A percentile compares a stretch with the other conserved stretches of the same genome.
Conservation (phyloP, 2,329 filamentous ascomycete genomes). For the Truncatella angustata region DNA sequence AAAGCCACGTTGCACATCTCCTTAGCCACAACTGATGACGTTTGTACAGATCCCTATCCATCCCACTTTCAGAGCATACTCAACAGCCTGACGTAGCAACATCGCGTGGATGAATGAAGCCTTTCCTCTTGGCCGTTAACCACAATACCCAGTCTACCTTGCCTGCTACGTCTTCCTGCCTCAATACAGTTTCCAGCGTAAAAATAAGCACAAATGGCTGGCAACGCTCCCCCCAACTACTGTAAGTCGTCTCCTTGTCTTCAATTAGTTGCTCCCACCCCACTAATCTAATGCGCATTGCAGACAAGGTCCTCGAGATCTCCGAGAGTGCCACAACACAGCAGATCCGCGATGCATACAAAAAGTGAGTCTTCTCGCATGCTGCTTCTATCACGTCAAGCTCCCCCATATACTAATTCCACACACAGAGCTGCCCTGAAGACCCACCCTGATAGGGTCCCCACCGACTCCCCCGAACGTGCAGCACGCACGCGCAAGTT, state of each 20-base stretch:
- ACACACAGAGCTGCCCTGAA: conserved; percentile 73
- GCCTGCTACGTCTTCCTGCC: too few relatives aligned
- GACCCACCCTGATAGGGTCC: conserved; percentile 89
- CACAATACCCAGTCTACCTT: background rate
- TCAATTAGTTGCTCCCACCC: conserved; percentile 13
- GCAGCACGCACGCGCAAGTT: conserved; percentile 79
- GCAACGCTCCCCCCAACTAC: conserved; percentile 53
- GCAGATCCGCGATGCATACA: conserved; percentile 93
- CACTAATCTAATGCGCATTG: conserved; percentile 21
- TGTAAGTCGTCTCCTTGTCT: conserved; percentile 41
- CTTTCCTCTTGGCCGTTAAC: too few relatives aligned
- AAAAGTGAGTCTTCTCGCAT: conserved; percentile 56
- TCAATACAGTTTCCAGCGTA: background rate
- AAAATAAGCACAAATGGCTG: conserved; percentile 32
- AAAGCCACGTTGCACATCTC: conserved; percentile 1
- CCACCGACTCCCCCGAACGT: conserved; percentile 80
- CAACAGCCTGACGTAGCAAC: background rate
- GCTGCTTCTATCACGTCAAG: too few relatives aligned
- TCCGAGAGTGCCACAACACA: conserved; percentile 71
- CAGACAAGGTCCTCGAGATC: conserved; percentile 74
- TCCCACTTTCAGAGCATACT: background rate
- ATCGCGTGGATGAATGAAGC: too few relatives aligned
- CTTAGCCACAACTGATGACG: conserved; percentile 5
- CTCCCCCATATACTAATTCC: background rate
- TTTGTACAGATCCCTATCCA: background rate